Percentiles rank a stretch among this genome's conserved stretches.
Conservation (phyloP, 169 alveolate genomes). For the Cystoisospora suis region DNA sequence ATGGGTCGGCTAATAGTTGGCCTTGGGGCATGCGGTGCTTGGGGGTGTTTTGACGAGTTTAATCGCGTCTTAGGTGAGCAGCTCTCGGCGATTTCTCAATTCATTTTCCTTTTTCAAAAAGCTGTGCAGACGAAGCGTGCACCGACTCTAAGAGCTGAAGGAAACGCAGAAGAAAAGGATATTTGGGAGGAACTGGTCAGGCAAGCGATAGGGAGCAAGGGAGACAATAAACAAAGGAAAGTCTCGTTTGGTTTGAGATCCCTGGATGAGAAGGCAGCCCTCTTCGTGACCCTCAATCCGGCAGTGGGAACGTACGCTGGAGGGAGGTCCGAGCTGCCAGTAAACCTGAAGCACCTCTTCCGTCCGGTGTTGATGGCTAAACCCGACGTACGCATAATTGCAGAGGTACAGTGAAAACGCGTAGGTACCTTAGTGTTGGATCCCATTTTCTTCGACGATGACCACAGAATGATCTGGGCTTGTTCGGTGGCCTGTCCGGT, state of each 20-base stretch:
- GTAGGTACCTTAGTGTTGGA: no score
- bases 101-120: no score
- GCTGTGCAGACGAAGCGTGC: no score
- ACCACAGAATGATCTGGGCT: conserved; percentile 47
- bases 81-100: conserved; percentile 92
- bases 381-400: conserved; percentile 94
- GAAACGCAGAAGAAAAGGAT: not conserved
- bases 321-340: conserved; percentile 95
- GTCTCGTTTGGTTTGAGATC: not conserved
- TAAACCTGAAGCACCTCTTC: conserved; percentile 92
- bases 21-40: conserved; percentile 94
- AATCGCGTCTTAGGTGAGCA: conserved; percentile 93
- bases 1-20: conserved; percentile 96
- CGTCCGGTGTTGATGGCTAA: conserved; percentile 95
- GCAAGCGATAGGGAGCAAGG: not conserved
- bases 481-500: no score
- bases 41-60: conserved; percentile 99
- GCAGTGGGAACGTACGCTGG: conserved; percentile 98
- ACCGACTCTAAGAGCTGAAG: not conserved
- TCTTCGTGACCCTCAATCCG: conserved; percentile 95
- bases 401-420: no score
- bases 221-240: not conserved
- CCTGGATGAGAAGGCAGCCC: no score
- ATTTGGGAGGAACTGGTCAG: not conserved
- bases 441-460: no score